Evolutionary conservation across 169 alveolate genomes (phyloP).

Genomic region (Perkinsus marinus): DNA sequence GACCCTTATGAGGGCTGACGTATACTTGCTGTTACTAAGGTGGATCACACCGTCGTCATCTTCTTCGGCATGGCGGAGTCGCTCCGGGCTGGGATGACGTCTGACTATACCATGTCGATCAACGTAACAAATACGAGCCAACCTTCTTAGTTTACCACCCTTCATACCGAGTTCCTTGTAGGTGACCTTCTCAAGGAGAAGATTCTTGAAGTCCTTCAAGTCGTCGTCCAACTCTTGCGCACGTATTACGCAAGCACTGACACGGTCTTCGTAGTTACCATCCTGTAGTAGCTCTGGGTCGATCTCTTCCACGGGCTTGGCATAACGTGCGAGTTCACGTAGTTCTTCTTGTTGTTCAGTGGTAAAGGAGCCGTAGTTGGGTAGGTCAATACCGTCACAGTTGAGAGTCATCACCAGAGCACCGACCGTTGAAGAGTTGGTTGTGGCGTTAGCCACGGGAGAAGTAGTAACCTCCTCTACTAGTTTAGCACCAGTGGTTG

Average conservation of each 20-base stretch:
- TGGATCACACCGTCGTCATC: not conserved
- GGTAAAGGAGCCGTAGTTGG: not conserved
- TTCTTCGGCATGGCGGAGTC: not conserved
- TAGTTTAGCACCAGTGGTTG: not conserved
- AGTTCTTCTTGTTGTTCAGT: not conserved
- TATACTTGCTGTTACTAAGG: not conserved
- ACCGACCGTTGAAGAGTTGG: not conserved
- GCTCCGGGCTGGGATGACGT: not conserved
- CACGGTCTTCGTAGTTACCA: not conserved
- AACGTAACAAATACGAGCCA: not conserved
- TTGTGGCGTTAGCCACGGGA: not conserved
- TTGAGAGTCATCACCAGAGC: not conserved
- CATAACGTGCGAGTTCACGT: not conserved
- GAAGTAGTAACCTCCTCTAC: not conserved
- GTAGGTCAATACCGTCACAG: not conserved
- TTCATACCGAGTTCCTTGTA: not conserved
- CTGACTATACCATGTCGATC: not conserved
- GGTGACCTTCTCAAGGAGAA: not conserved
- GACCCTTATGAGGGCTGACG: not conserved
- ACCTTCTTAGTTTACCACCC: not conserved
- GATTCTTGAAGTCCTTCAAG: not conserved
- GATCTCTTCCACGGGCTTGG: not conserved
- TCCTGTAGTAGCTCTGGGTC: not conserved
- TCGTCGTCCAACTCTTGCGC: not conserved
- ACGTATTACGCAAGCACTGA: not conserved